Base-by-base conservation (phyloP, 768 basidiomycete genomes). In the Termitomyces heimii region DNA sequence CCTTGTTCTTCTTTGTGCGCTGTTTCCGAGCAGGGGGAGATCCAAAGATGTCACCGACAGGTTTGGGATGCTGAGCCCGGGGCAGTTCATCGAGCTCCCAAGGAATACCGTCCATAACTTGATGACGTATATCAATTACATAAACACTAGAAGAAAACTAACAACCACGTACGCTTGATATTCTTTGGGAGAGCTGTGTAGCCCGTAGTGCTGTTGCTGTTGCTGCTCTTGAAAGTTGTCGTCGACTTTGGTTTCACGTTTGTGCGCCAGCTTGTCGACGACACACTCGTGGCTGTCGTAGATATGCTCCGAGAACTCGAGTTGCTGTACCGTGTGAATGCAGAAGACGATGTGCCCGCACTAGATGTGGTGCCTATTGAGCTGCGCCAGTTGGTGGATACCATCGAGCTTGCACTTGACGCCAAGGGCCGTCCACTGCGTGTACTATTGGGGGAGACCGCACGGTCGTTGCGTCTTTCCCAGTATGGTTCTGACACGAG, bases 291-390 rank as follows among this genome's bases (percentile, higher is more conserved):
- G 44, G 90, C 91, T 55, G 82, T 82, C 5, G 92, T 92, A 22
- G 88, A 88, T 42, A 92, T 77, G 61, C 89, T 91, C 55, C 88
- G 78, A 56, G 77, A 65, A 68, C 88, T 87, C 42, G 82, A 80
- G 65, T 88, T 88, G 73, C 89, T 92, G 73, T 88, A 91, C 58
- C 86, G 76, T 24, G 91, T 92, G 65, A 92, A 92, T 34, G 84
- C 84, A 22, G 82, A 85, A 24, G 83, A 79, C 9, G 85, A 86
- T 14, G 86, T 83, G 61, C 81, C 82, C 12, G 86, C 84, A 65
- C 85, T 88, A 49, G 82, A 83, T 9, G 79, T 78, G n/a, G 83
- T 84, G 56, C 82, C 82, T 78, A 78, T 83, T 42, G 89, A 89
- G 69, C 80, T 89, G 57, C 89, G 85, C 89, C 89, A 91, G 70